A percentile compares a stretch with the other conserved stretches of the same genome.
Conservation (phyloP, 2,329 filamentous ascomycete genomes). For the Penicillium sp. region DNA sequence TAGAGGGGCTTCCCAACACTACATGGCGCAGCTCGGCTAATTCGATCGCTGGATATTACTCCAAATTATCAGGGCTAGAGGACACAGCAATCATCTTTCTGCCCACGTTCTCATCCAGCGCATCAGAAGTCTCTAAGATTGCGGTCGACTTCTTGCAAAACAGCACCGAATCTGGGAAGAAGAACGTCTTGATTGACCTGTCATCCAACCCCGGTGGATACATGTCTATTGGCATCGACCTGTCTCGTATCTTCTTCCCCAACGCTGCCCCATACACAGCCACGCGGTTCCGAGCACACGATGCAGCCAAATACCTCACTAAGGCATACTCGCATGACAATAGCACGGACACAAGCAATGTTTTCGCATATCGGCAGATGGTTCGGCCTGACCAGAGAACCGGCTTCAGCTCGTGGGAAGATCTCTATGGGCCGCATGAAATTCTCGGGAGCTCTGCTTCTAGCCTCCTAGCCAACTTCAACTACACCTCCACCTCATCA, state of each 20-base stretch:
- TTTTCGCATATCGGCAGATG: slow-evolving; percentile 21
- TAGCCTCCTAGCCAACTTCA: slow-evolving; percentile 26
- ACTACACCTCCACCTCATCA: slow-evolving; percentile 24
- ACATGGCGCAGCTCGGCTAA: slow-evolving; percentile 19
- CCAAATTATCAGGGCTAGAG: slow-evolving; percentile 39
- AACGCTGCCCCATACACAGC: slow-evolving; percentile 44
- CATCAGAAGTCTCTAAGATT: slow-evolving; percentile 18
- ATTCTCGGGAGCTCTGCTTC: slow-evolving; percentile 20
- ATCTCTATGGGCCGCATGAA: slow-evolving; percentile 42
- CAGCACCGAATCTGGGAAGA: slow-evolving; percentile 46
- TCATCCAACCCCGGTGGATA: slow-evolving; percentile 59
- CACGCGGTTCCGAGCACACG: slow-evolving; percentile 48
- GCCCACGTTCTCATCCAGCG: slow-evolving; percentile 25
- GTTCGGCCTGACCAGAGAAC: slow-evolving; percentile 27
- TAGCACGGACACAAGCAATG: slow-evolving; percentile 18
- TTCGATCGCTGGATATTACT: slow-evolving; percentile 47
- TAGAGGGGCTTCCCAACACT: slow-evolving; percentile 18
- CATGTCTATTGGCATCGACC: slow-evolving; percentile 47
- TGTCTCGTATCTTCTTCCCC: slow-evolving; percentile 57
- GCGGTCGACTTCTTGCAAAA: slow-evolving; percentile 27
- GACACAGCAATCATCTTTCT: slow-evolving; percentile 48
- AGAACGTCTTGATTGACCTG: slow-evolving; percentile 64
- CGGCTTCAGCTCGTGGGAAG: slow-evolving; percentile 43
- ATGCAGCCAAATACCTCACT: slow-evolving; percentile 38
- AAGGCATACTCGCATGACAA: slow-evolving; percentile 21